Percentiles rank a stretch among this genome's conserved stretches.
Evolutionary conservation across 164 flowering plant genomes (phyloP).

Genomic region (Platanus orientalis): DNA sequence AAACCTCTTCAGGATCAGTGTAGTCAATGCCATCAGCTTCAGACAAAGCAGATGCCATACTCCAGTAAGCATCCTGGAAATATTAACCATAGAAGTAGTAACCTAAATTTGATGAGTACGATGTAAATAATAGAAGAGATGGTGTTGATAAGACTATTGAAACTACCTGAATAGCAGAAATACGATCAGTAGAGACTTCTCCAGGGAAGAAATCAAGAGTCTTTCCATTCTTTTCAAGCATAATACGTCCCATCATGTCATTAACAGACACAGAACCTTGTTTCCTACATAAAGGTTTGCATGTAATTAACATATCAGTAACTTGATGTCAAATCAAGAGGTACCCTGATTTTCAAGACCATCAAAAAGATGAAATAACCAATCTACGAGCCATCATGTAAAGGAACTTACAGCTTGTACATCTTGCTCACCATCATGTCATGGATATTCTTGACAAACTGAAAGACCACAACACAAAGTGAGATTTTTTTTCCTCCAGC

Average conservation of each 20-base stretch:
- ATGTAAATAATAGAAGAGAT: neutral
- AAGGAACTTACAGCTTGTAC: constrained; percentile 70
- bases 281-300: constrained; percentile 37
- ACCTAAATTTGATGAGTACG: neutral
- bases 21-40: constrained; percentile 95
- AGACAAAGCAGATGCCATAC: constrained; percentile 86
- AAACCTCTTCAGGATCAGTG: constrained; percentile 94
- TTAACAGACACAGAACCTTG: constrained; percentile 32
- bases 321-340: constrained; percentile 7
- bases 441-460: constrained; percentile 82
- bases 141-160: neutral
- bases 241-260: constrained; percentile 37
- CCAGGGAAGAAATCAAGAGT: constrained; percentile 59
- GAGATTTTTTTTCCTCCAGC: neutral
- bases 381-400: neutral
- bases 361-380: neutral
- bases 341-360: neutral
- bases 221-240: constrained; percentile 89
- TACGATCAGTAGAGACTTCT: constrained; percentile 75
- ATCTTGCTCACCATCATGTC: constrained; percentile 85
- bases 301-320: constrained; percentile 9
- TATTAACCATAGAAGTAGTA: neutral
- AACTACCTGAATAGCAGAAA: constrained; percentile 80
- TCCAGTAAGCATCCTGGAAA: constrained; percentile 77
- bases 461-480: constrained; percentile 13